These are phyloP conservation scores for Aspergillus sp. DNA, from an alignment of 2,329 filamentous ascomycete genomes.

Conservation along the genomic window DNA sequence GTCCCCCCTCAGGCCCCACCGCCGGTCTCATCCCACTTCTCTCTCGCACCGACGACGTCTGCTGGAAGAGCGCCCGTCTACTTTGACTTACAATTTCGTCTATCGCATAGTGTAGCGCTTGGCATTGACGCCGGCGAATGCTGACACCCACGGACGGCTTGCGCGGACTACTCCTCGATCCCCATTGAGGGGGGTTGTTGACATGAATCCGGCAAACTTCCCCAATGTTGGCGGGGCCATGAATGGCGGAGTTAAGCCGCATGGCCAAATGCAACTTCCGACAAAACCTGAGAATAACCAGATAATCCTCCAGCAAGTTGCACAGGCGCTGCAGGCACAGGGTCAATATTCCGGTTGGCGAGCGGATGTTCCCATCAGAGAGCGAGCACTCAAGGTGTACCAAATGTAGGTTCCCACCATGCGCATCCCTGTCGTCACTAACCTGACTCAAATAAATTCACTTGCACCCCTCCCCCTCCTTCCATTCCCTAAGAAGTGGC, in stretches of 20 bases:
- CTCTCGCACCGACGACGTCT: background rate
- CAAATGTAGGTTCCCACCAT: constrained; percentile 41
- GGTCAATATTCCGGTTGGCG: constrained; percentile 50
- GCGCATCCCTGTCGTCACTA: background rate
- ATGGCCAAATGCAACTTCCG: constrained; percentile 33
- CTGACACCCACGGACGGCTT: constrained; percentile 32
- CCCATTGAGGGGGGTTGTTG: constrained; percentile 41
- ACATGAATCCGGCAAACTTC: constrained; percentile 47
- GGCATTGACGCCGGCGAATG: constrained; percentile 35
- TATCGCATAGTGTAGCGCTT: constrained; percentile 14
- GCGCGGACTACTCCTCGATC: constrained; percentile 38
- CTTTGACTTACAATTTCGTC: background rate
- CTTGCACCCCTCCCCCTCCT: background rate
- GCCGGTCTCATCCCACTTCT: background rate
- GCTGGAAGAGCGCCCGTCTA: background rate
- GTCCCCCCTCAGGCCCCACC: constrained; percentile 2
- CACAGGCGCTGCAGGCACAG: constrained; percentile 42
- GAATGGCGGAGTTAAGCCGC: constrained; percentile 36
- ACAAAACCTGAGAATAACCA: constrained; percentile 39
- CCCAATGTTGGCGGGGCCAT: constrained; percentile 40
- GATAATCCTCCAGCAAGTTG: constrained; percentile 42
- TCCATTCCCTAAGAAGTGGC: background rate
- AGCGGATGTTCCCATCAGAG: constrained; percentile 41
- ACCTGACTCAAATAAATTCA: background rate
- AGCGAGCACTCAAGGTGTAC: constrained; percentile 45